Evolutionary conservation across 139 green algal genomes (phyloP).

Genomic region (Volvox reticuliferus): DNA sequence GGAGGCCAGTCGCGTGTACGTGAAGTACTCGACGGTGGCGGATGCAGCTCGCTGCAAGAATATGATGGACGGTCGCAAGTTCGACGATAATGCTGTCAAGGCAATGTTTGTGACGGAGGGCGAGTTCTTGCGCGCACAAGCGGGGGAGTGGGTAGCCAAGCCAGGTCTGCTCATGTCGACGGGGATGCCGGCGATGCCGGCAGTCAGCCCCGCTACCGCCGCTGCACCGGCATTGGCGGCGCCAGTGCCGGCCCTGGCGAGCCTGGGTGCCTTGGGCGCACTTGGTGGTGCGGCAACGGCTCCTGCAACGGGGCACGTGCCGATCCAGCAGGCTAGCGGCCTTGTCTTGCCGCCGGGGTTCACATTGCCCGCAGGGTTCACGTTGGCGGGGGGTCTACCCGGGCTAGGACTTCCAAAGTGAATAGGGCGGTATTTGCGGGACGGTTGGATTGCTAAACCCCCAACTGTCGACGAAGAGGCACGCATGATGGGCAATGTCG

Average conservation of each 20-base stretch:
- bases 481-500: too few relatives aligned
- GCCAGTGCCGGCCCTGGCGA: background rate
- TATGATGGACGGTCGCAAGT: slow-evolving; percentile 78
- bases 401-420: slow-evolving; percentile 32
- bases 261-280: background rate
- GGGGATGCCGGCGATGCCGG: background rate
- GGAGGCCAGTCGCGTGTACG: slow-evolving; percentile 73
- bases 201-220: background rate
- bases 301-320: background rate
- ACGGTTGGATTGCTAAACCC: too few relatives aligned
- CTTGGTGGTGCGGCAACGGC: background rate
- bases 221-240: background rate
- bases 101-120: slow-evolving; percentile 67
- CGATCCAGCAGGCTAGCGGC: background rate
- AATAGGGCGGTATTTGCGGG: too few relatives aligned
- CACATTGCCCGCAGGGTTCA: slow-evolving; percentile 28
- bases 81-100: slow-evolving; percentile 84
- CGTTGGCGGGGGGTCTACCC: background rate
- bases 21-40: slow-evolving; percentile 67
- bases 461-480: too few relatives aligned
- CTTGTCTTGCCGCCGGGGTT: slow-evolving; percentile 39
- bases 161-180: slow-evolving; percentile 18
- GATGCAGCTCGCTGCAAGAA: slow-evolving; percentile 70
- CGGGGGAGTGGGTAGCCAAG: slow-evolving; percentile 74
- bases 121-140: slow-evolving; percentile 73